phyloP scores from a whole-genome alignment of 257 asterid species.

The Paraleonurus japonicus region DNA sequence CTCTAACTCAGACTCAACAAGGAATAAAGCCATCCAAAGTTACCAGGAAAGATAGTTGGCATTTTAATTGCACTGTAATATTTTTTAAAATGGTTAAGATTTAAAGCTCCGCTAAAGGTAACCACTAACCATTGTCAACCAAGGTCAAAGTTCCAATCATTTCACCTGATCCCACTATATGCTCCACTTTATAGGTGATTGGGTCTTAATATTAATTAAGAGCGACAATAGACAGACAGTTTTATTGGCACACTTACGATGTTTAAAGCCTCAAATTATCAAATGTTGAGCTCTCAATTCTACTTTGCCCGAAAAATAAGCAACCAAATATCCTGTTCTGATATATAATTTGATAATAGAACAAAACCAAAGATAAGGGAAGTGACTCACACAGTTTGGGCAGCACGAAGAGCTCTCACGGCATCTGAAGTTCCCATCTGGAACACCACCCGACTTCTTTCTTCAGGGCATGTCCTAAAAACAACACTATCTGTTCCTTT shows the following conservation, averaged over 20 bases:
- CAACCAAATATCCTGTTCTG: not conserved
- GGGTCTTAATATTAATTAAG: not conserved
- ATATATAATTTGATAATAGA: not conserved
- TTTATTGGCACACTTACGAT: not conserved
- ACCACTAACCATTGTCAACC: not conserved
- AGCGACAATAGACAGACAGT: not conserved
- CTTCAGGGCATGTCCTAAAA: slow-evolving; percentile 84
- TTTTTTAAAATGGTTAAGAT: not conserved
- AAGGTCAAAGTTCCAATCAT: not conserved
- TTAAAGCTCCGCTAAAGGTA: not conserved
- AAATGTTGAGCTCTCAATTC: not conserved
- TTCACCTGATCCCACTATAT: not conserved
- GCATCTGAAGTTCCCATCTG: slow-evolving; percentile 98
- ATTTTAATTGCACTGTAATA: not conserved
- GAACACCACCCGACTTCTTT: slow-evolving; percentile 67
- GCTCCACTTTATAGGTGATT: not conserved
- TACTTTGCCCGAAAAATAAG: not conserved
- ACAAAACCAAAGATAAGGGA: slow-evolving; percentile 4
- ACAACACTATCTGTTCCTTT: slow-evolving; percentile 69
- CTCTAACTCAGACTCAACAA: not conserved
- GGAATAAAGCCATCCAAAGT: not conserved
- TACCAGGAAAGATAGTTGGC: not conserved
- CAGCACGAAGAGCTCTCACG: slow-evolving; percentile 84
- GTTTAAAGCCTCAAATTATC: slow-evolving; percentile 7
- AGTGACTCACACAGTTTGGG: slow-evolving; percentile 66